Evolutionary conservation across 345 rosid species (phyloP).

Genomic region (Acer saccharum): DNA sequence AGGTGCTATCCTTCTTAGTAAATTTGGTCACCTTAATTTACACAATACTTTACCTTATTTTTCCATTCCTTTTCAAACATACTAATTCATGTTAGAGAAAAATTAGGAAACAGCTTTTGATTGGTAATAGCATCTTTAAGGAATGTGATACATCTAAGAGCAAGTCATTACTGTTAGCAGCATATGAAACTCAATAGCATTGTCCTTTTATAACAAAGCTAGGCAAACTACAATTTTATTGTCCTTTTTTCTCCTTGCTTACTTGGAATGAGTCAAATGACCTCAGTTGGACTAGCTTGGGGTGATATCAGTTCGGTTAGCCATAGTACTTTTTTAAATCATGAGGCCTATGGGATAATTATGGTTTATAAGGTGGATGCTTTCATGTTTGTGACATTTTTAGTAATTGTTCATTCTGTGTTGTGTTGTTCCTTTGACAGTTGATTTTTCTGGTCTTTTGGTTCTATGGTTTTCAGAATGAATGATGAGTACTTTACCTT

Average conservation of each 20-base stretch:
- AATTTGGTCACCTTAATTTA: not conserved
- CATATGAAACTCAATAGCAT: not conserved
- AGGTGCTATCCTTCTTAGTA: not conserved
- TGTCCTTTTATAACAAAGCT: not conserved
- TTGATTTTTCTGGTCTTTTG: not conserved
- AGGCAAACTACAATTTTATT: not conserved
- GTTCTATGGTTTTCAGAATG: conserved; percentile 9
- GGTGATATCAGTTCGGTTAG: not conserved
- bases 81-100: not conserved
- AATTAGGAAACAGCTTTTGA: not conserved
- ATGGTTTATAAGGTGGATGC: not conserved
- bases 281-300: not conserved
- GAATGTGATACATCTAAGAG: not conserved
- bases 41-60: not conserved
- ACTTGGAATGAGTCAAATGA: not conserved
- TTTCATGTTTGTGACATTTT: not conserved
- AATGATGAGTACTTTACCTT: conserved; percentile 18
- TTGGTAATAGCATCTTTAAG: not conserved
- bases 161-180: not conserved
- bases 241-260: not conserved
- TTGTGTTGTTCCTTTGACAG: not conserved
- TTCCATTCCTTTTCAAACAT: not conserved
- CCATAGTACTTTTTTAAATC: conserved; percentile 2
- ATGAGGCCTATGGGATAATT: not conserved
- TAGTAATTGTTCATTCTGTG: not conserved